Evolutionary conservation across 2,329 filamentous ascomycete genomes (phyloP), one percentile per base, ranked within the genome.

Genomic region (Fulvia fulva): DNA sequence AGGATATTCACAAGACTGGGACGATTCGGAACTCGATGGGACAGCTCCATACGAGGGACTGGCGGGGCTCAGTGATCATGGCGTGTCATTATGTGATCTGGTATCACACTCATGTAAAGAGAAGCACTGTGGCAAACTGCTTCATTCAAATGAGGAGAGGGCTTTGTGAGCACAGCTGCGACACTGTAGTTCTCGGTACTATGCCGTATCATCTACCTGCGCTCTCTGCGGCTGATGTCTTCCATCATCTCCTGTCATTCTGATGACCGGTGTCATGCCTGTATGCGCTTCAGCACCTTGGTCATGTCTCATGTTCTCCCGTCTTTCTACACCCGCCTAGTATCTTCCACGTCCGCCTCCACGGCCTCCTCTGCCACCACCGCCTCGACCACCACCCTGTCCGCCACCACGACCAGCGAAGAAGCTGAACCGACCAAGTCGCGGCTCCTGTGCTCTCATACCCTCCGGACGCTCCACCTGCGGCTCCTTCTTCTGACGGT

Each of bases 401-500:
- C 43, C 54, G 14, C 58, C 58, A 51, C 44, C 44, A 28, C 43
- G 45, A 22, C 53, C 60, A 50, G 64, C 64, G 58, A 65, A 65
- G 22, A 46, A 62, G 23, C 32, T 30, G 11, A 8, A n/a, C 8
- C 37, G 22, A n/a, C 25, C 51, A 26, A 14, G 11, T n/a, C 30
- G 21, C n/a, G 49, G 26, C 41, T 53, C 14, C 30, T 28, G 23
- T 1, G 61, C 41, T 47, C 7, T n/a, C 55, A 63, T 56, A 14
- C 61, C 63, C 16, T 45, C 43, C 1, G 54, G 55, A 37, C 58
- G 46, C 46, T 53, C 55, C 14, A 67, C 63, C 4, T 46, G 30
- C 9, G 60, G 61, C 43, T 67, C 63, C 12, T 54, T 44, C n/a
- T 30, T n/a, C 51, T 60, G 25, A 11, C 64, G 55, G 25, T 65